These are phyloP conservation scores for Lentinula sp. DNA, from an alignment of 768 basidiomycete genomes.

Conservation along the genomic window DNA sequence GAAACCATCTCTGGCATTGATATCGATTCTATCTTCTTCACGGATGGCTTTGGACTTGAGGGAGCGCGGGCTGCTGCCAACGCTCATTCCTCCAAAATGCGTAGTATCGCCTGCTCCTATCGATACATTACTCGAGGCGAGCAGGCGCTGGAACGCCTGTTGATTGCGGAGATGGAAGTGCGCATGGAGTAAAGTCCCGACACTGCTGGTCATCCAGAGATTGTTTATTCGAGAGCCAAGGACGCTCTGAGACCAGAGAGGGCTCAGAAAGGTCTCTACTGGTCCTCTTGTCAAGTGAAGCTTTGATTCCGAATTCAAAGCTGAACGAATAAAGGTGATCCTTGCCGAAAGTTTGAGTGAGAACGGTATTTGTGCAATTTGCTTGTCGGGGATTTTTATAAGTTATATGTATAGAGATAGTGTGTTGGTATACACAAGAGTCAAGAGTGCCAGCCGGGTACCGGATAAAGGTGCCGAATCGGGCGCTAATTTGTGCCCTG, in stretches of 20 bases:
- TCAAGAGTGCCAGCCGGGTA: no score
- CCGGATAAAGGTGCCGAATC: no score
- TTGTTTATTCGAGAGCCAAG: not conserved
- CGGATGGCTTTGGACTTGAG: slow-evolving; percentile 52
- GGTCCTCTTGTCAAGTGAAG: not conserved
- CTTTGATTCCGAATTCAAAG: not conserved
- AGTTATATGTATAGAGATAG: no score
- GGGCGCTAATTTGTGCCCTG: no score
- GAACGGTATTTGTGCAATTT: not conserved
- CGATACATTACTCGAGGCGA: slow-evolving; percentile 43
- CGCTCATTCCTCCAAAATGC: not conserved
- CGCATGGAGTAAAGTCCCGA: slow-evolving; percentile 60
- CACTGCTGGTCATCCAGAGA: slow-evolving; percentile 46
- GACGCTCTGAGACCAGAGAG: slow-evolving; percentile 16
- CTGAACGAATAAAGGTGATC: not conserved
- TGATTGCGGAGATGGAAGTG: slow-evolving; percentile 66
- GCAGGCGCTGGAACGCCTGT: slow-evolving; percentile 70
- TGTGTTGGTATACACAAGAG: no score
- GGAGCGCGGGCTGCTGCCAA: slow-evolving; percentile 36
- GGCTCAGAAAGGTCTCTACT: not conserved
- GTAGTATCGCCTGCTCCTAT: slow-evolving; percentile 13
- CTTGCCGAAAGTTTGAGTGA: not conserved
- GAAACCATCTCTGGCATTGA: slow-evolving; percentile 67
- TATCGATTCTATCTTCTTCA: slow-evolving; percentile 31
- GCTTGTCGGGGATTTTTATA: no score